Percentiles rank a stretch among this genome's conserved stretches.
phyloP scores from a whole-genome alignment of 2,329 filamentous ascomycete genomes.

The Penicillium sp. region DNA sequence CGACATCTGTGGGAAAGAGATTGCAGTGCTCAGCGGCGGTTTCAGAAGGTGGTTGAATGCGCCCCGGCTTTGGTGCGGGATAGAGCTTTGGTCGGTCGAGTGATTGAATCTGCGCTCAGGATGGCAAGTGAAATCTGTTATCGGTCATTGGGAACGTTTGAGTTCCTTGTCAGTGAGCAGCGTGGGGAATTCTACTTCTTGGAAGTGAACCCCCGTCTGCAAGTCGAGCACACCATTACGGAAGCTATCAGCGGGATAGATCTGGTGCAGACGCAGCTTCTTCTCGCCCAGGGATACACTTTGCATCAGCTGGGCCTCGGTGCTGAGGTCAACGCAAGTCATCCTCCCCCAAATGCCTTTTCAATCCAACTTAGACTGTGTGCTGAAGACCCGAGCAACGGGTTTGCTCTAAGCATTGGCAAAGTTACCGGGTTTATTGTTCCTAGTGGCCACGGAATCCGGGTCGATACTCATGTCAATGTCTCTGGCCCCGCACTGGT shows the following conservation, averaged over 20 bases:
- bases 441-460: constrained; percentile 50
- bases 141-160: constrained; percentile 54
- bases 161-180: constrained; percentile 51
- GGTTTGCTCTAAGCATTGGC: constrained; percentile 53
- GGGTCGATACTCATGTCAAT: constrained; percentile 51
- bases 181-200: constrained; percentile 49
- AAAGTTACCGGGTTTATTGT: constrained; percentile 49
- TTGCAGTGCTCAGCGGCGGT: constrained; percentile 52
- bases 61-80: constrained; percentile 47
- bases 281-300: constrained; percentile 45
- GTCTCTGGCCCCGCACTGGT: constrained; percentile 32
- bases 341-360: constrained; percentile 31
- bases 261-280: constrained; percentile 48
- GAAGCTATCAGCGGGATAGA: constrained; percentile 49
- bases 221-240: constrained; percentile 56
- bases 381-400: constrained; percentile 46
- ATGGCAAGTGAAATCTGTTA: constrained; percentile 43
- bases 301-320: constrained; percentile 33
- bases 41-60: constrained; percentile 54
- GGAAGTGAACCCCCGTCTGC: constrained; percentile 53
- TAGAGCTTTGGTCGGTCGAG: constrained; percentile 39
- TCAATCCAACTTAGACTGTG: constrained; percentile 53
- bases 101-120: constrained; percentile 48
- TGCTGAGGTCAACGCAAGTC: constrained; percentile 22
- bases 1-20: constrained; percentile 53